phyloP scores from a whole-genome alignment of 2,329 filamentous ascomycete species.

The Clonostachys chloroleuca region DNA sequence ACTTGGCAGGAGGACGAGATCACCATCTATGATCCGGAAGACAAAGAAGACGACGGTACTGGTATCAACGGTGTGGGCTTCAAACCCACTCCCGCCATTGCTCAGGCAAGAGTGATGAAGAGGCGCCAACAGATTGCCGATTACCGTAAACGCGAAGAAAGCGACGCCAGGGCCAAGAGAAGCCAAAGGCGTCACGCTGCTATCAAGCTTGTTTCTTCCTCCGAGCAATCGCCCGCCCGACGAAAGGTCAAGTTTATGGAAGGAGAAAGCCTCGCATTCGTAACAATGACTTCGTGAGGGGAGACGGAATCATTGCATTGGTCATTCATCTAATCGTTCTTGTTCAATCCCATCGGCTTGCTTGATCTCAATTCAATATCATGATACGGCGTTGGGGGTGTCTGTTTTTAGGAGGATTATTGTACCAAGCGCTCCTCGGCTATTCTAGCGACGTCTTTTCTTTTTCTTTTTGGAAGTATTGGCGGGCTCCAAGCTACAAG shows the following conservation, averaged over 20 bases:
- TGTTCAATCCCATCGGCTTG: no score
- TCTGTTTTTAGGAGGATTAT: no score
- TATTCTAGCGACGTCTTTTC: no score
- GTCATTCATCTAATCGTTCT: no score
- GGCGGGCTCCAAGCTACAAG: no score
- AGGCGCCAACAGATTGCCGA: conserved; percentile 57
- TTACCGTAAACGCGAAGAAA: conserved; percentile 57
- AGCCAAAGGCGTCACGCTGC: conserved; percentile 42
- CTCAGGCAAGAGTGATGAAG: conserved; percentile 51
- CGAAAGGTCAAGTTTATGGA: conserved; percentile 35
- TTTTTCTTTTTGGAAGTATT: no score
- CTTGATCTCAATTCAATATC: no score
- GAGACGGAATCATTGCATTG: background rate
- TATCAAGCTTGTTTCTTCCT: conserved; percentile 13
- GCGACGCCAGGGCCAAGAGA: conserved; percentile 52
- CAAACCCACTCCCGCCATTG: conserved; percentile 57
- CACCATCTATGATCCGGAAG: conserved; percentile 59
- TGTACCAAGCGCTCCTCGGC: no score
- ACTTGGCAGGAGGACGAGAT: conserved; percentile 69
- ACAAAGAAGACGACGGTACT: conserved; percentile 62
- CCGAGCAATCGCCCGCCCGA: conserved; percentile 13
- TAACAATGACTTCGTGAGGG: conserved; percentile 21
- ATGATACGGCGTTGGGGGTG: no score
- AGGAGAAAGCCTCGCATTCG: conserved; percentile 23
- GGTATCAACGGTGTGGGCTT: conserved; percentile 67